Evolutionary conservation across 768 basidiomycete species (phyloP), one percentile per base, ranked within the genome.

Genomic region (Lentinus brumalis): DNA sequence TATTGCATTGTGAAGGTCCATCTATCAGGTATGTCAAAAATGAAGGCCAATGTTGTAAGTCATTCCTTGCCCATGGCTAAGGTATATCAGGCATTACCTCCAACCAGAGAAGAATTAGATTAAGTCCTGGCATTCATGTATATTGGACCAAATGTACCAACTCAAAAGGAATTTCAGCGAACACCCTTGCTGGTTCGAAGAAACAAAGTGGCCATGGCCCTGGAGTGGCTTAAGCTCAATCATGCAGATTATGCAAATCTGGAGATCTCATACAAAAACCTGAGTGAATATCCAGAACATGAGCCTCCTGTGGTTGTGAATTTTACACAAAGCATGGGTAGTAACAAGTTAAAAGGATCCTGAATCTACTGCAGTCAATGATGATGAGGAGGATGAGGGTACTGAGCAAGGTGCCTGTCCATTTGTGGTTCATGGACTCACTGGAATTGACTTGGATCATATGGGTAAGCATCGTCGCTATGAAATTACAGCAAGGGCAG

Each of bases 1-100:
- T 7, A 56, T 0, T 78, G 71, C 57, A 53, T 76, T 5, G 72
- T 76, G 0, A 54, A 65, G 1, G 75, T 78, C 0, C 2, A 71
- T 67, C 10, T 78, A 77, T 0, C 47, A 65, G 5, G 57, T 63
- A 45, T 45, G 44, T 45, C 44, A 0, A 66, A 63, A 29, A 63
- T 66, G 60, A 32, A 16, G 5, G 65, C 44, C 7, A 68, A 68
- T 57, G 63, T 61, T 8, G 50, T 68, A 3, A 49, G 60, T 0
- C 68, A 65, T 57, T 26, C 63, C 4, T 52, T 59, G 31, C 67
- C 65, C 18, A 53, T 62, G 15, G 31, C 50, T 0, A 62, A 64
- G 30, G 29, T 68, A 11, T 63, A 62, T 50, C 14, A 21, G 5
- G 32, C 16, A 6, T 31, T 67, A 8, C 68, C 67, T 5, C 62